Conservation (phyloP, 2,329 filamentous ascomycete species). For the Diaporthe velutina region DNA sequence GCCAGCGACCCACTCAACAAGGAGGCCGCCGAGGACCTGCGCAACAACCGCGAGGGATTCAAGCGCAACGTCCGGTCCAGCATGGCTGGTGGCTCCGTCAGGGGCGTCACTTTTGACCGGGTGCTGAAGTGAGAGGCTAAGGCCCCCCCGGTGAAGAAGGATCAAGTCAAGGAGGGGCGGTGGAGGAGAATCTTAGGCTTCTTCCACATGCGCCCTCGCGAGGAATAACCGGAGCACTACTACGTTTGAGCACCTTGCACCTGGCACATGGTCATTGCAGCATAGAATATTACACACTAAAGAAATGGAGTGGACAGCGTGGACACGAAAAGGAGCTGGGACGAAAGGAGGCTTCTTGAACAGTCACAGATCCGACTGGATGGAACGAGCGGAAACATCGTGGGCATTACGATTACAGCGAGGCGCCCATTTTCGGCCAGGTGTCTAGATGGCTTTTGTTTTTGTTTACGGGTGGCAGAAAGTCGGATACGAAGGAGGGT, state of each 20-base stretch:
- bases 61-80: constrained; percentile 88
- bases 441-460: neutral
- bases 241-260: neutral
- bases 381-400: neutral
- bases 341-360: neutral
- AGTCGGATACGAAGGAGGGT: constrained; percentile 27
- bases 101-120: constrained; percentile 80
- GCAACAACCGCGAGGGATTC: constrained; percentile 87
- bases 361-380: constrained; percentile 15
- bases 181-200: neutral
- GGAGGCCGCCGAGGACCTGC: constrained; percentile 93
- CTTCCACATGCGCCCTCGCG: neutral
- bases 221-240: neutral
- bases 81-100: constrained; percentile 85
- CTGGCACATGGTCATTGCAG: neutral
- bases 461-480: neutral
- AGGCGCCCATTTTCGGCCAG: constrained; percentile 30
- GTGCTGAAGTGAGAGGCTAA: constrained; percentile 72
- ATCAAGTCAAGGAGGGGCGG: neutral
- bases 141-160: neutral
- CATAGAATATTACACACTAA: neutral
- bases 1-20: constrained; percentile 98
- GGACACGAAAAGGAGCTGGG: neutral
- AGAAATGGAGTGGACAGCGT: neutral
- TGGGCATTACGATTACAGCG: constrained; percentile 26